Evolutionary conservation across 2,329 filamentous ascomycete genomes (phyloP), one percentile per base, ranked within the genome.

Genomic region (Ophiostoma quercus): DNA sequence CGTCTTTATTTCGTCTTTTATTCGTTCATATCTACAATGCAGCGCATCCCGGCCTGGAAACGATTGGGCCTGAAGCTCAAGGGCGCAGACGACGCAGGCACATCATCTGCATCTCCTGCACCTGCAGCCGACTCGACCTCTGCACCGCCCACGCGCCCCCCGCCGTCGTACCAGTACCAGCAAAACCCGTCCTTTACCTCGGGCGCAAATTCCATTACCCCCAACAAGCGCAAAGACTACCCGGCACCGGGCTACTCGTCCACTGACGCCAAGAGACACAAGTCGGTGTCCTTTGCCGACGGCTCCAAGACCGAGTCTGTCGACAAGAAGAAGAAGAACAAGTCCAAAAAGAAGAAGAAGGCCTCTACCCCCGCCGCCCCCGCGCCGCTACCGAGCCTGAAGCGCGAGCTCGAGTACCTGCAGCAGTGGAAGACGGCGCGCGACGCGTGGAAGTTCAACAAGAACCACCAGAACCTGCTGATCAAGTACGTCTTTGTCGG

Each of bases 381-480:
- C 2, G 34, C 43, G 6, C 14, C 43, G 3, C 67, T 8, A 16
- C 67, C 51, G 16, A 60, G 62, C 79, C 78, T 88, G 69, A 84
- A 86, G 66, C 85, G 89, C 16, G 89, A 92, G 71, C 83, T 96
- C 19, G 84, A 87, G 68, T 97, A 97, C 77, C 85, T 97, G 63
- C 84, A 84, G 66, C 87, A 89, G 77, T 97, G 93, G 84, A 84
- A 91, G 79, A 85, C 84, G 69, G 85, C 88, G 72, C 88, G 88
- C 71, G 82, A 84, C 11, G 83, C 83, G 74, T 98, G 94, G 94
- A 97, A 97, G 79, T 98, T 97, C 83, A 96, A 96, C 82, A 97
- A 97, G 81, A 94, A 92, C 75, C 88, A 92, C 77, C 94, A 97
- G 79, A 92, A 89, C 69, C 87, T 92, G 74, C 83, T 97, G 14